These are phyloP conservation scores for Tetragonia tetragonoides DNA, from an alignment of 148 eudicot genomes.

Conservation along the genomic window DNA sequence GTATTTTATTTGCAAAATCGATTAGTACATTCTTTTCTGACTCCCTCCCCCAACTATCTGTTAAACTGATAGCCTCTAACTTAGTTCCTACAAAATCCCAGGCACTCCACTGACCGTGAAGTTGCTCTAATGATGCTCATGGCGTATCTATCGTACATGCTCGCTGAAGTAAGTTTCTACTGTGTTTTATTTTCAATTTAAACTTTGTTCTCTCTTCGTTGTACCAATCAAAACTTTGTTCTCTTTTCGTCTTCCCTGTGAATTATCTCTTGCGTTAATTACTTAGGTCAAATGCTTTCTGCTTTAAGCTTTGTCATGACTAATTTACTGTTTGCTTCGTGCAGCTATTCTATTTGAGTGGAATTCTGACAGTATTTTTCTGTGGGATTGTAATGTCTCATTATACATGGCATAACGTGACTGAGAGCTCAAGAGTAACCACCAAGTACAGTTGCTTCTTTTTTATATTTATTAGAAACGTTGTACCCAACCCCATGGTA, in stretches of 20 bases:
- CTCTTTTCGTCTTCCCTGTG: background rate
- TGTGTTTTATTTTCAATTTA: background rate
- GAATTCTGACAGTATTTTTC: slow-evolving; percentile 88
- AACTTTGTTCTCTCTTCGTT: no score
- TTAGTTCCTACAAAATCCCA: slow-evolving; percentile 31
- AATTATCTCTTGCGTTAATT: background rate
- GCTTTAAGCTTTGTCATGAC: background rate
- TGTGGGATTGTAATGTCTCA: slow-evolving; percentile 96
- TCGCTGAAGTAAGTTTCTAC: slow-evolving; percentile 62
- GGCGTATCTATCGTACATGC: slow-evolving; percentile 84
- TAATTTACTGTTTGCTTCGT: slow-evolving; percentile 14
- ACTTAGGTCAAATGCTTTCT: background rate
- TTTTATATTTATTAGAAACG: background rate
- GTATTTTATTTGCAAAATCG: background rate
- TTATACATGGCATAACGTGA: slow-evolving; percentile 87
- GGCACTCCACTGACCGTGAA: slow-evolving; percentile 89
- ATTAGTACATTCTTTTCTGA: background rate
- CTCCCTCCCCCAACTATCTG: background rate
- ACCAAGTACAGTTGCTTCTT: slow-evolving; percentile 54
- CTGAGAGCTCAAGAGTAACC: slow-evolving; percentile 77
- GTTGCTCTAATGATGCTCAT: slow-evolving; percentile 87
- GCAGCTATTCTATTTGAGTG: slow-evolving; percentile 77
- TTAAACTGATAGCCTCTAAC: slow-evolving; percentile 13
- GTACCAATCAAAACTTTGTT: background rate
- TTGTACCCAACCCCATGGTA: background rate